phyloP scores from a whole-genome alignment of 208 protist species.

The Trichomonas vaginalis region DNA sequence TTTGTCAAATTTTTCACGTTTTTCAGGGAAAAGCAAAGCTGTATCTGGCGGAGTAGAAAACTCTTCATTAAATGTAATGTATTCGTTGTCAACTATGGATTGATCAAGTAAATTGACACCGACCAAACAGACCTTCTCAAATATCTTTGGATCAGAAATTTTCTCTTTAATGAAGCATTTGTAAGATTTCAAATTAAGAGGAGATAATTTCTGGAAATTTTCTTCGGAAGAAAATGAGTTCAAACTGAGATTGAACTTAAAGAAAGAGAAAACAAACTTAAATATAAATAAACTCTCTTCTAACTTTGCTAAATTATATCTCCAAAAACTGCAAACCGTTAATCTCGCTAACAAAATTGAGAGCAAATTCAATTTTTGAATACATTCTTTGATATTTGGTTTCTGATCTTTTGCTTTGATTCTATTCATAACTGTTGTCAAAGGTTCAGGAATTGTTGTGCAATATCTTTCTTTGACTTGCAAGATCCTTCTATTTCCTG shows the following conservation, averaged over 20 bases:
- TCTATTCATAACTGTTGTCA: not conserved
- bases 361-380: not conserved
- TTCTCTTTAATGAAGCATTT: not conserved
- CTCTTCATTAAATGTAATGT: not conserved
- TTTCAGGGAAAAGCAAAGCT: not conserved
- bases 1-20: not conserved
- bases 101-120: not conserved
- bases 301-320: not conserved
- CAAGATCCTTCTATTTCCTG: not conserved
- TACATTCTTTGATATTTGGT: not conserved
- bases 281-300: not conserved
- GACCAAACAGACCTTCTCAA: not conserved
- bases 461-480: not conserved
- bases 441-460: not conserved
- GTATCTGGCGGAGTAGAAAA: not conserved
- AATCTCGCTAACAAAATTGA: not conserved
- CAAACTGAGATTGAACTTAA: not conserved
- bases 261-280: not conserved
- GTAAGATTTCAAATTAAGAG: not conserved
- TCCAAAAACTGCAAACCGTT: not conserved
- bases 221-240: not conserved
- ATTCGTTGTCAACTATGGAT: not conserved
- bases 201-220: not conserved
- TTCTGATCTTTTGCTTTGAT: not conserved
- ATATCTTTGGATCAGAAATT: not conserved